Percentiles rank a stretch among this genome's conserved stretches.
Evolutionary conservation across 345 rosid species (phyloP).

Genomic region (Brassica juncea): DNA sequence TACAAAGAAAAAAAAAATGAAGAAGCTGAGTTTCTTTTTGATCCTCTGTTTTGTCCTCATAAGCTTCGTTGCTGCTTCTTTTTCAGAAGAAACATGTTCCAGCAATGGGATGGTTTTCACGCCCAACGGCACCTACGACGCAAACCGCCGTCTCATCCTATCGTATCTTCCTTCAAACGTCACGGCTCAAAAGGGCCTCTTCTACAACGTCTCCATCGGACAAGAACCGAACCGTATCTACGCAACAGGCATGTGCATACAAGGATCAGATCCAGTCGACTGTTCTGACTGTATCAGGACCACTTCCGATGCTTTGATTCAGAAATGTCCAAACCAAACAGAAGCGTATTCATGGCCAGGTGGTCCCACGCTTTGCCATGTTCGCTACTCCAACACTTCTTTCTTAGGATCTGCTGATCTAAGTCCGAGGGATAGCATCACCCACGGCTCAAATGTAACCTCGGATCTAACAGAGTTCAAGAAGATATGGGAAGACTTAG

Average conservation of each 20-base stretch:
- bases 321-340: background rate
- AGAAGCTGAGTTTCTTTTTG: background rate
- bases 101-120: background rate
- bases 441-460: background rate
- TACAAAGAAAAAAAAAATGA: background rate
- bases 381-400: background rate
- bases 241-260: background rate
- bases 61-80: background rate
- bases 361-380: background rate
- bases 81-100: background rate
- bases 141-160: background rate
- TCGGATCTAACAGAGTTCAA: background rate
- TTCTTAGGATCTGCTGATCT: background rate
- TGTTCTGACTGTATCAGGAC: background rate
- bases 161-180: background rate
- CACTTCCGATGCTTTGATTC: background rate
- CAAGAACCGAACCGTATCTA: background rate
- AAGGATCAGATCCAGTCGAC: background rate
- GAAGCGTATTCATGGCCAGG: background rate
- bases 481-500: background rate
- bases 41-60: background rate
- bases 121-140: background rate
- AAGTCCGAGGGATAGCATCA: background rate
- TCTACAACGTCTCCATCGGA: background rate
- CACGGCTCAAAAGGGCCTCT: background rate